A percentile compares a stretch with the other conserved stretches of the same genome.
Conservation (phyloP, 176 grass and related monocot species). For the Aegilops bicornis region DNA sequence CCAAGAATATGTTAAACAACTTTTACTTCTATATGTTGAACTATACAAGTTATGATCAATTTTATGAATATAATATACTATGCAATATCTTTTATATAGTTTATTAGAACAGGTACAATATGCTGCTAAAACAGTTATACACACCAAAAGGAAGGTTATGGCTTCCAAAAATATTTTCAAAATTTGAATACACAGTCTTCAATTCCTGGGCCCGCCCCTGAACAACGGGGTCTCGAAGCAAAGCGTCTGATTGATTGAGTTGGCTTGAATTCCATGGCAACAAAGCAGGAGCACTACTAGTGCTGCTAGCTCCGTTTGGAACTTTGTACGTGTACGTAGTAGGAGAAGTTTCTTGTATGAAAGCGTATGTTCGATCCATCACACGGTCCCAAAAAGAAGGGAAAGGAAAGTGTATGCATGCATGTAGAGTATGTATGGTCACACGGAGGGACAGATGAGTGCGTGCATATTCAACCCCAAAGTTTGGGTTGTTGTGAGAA, state of each 20-base stretch:
- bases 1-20: no score
- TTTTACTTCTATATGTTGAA: no score
- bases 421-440: background rate
- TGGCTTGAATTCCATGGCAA: background rate
- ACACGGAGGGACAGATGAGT: background rate
- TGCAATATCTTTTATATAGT: no score
- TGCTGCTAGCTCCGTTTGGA: background rate
- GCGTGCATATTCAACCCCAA: background rate
- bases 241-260: background rate
- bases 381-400: background rate
- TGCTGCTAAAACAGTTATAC: no score
- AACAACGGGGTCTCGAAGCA: background rate
- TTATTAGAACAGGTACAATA: no score
- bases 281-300: background rate
- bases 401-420: background rate
- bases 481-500: slow-evolving; percentile 24
- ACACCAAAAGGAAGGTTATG: no score
- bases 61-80: no score
- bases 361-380: background rate
- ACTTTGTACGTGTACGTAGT: background rate
- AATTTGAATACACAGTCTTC: no score
- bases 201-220: no score
- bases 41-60: no score
- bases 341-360: background rate
- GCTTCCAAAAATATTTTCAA: no score